Evolutionary conservation across 73 alveolate genomes (phyloP), one percentile per base, ranked within the genome.

Genomic region (Paramecium caudatum): DNA sequence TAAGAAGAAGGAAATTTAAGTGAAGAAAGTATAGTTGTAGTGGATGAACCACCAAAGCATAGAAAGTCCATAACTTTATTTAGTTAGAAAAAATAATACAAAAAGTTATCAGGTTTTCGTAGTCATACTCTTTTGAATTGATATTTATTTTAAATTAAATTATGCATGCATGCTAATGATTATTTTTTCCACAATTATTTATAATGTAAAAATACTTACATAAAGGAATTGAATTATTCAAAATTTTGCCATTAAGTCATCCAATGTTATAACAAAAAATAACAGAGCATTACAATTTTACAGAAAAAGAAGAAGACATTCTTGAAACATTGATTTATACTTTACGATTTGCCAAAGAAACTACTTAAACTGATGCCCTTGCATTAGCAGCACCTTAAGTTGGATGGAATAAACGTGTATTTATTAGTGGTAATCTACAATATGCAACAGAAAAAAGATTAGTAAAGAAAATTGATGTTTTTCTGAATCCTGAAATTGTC

Each of bases 401-500:
- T 7, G 83, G 83, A 6, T 65, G 83, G 83, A 43, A 65, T 15
- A 65, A 65, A 15, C 27, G 83, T 32, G 15, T 65, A 21, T 65
- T 65, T 34, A 13, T 65, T 13, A 8, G 61, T 32, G 83, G 34
- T 32, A n/a, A 30, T 1, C 16, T 23, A 3, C 7, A 55, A 55
- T n/a, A 9, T 3, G 39, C 48, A 23, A 65, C 32, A 33, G 34
- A 65, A 33, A 4, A 36, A 65, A 65, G 34, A 33, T 13, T 25
- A 32, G 17, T 33, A 3, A 7, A 27, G n/a, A 65, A 65, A 15
- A 43, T 85, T 78, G 91, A 85, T 27, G 61, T 49, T n/a, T 85
- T 23, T 23, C 17, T 85, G 37, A 65, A 85, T 50, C 93, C 93
- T 21, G 82, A 85, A 61, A 85, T 85, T 7, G 30, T 65, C 15